A percentile compares a stretch with the other conserved stretches of the same genome.
Conservation (phyloP, 176 grass and related monocot genomes). For the Themeda triandra region DNA sequence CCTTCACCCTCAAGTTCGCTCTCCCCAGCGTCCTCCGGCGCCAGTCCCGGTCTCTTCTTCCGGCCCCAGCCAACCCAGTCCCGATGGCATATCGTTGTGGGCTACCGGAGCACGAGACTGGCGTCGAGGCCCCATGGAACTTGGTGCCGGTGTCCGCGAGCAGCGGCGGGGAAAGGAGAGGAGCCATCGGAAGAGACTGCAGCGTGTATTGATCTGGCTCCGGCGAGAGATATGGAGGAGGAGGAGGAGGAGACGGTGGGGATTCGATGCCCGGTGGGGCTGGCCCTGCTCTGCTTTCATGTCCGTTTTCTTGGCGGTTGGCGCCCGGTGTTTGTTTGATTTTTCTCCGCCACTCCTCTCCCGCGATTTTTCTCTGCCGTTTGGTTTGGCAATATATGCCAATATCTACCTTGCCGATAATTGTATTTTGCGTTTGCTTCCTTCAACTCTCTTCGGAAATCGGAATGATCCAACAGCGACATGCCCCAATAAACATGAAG, state of each 20-base stretch:
- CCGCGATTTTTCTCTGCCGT: constrained; percentile 44
- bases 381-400: not conserved
- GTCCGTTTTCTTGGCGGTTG: constrained; percentile 38
- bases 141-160: constrained; percentile 40
- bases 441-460: not conserved
- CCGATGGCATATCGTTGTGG: constrained; percentile 21
- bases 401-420: not conserved
- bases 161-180: constrained; percentile 31
- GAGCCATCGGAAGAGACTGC: constrained; percentile 1
- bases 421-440: not conserved
- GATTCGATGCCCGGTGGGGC: constrained; percentile 19
- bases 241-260: not conserved
- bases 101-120: constrained; percentile 35
- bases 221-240: not conserved
- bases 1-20: constrained; percentile 27
- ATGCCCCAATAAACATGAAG: not conserved
- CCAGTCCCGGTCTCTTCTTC: constrained; percentile 4
- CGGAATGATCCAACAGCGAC: not conserved
- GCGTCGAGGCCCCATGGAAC: constrained; percentile 34
- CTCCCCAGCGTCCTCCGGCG: constrained; percentile 17
- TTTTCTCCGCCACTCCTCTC: constrained; percentile 54
- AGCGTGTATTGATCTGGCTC: constrained; percentile 11
- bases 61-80: constrained; percentile 1
- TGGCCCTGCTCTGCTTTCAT: constrained; percentile 17
- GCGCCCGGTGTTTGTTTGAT: constrained; percentile 21